A percentile compares a stretch with the other conserved stretches of the same genome.
Conservation (phyloP, 2,329 filamentous ascomycete species). For the Rhexocercosporidium sp. region DNA sequence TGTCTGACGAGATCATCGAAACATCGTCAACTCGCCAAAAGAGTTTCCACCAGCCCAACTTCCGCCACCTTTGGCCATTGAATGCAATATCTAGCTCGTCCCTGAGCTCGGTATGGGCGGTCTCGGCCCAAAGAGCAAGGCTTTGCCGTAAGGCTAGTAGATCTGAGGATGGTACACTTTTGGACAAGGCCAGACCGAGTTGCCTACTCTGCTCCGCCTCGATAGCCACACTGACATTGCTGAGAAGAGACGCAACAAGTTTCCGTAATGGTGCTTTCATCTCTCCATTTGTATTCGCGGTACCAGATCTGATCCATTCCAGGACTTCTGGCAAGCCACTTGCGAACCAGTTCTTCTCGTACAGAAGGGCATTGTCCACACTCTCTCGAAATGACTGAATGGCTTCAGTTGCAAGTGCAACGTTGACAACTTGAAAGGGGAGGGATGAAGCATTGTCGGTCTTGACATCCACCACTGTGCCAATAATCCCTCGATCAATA, state of each 20-base stretch:
- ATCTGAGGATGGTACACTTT: constrained; percentile 44
- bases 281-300: constrained; percentile 45
- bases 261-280: constrained; percentile 70
- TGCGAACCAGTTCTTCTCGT: constrained; percentile 74
- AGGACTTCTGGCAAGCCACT: constrained; percentile 71
- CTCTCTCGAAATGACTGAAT: constrained; percentile 71
- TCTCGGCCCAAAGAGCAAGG: constrained; percentile 76
- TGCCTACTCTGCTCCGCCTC: constrained; percentile 51
- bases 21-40: constrained; percentile 96
- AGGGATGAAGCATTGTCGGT: constrained; percentile 42
- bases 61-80: constrained; percentile 75
- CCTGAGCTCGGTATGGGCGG: constrained; percentile 82
- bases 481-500: constrained; percentile 48
- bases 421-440: constrained; percentile 65
- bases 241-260: constrained; percentile 71
- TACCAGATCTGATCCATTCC: constrained; percentile 66
- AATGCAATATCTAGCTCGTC: constrained; percentile 81
- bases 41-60: constrained; percentile 90
- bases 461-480: constrained; percentile 63
- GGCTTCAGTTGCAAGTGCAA: constrained; percentile 64
- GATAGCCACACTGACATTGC: constrained; percentile 57
- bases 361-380: constrained; percentile 71
- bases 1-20: constrained; percentile 78
- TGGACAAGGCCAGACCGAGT: constrained; percentile 41
- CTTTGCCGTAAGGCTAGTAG: constrained; percentile 57